Evolutionary conservation across 257 asterid genomes (phyloP).

Genomic region (Solanum clarkiae): DNA sequence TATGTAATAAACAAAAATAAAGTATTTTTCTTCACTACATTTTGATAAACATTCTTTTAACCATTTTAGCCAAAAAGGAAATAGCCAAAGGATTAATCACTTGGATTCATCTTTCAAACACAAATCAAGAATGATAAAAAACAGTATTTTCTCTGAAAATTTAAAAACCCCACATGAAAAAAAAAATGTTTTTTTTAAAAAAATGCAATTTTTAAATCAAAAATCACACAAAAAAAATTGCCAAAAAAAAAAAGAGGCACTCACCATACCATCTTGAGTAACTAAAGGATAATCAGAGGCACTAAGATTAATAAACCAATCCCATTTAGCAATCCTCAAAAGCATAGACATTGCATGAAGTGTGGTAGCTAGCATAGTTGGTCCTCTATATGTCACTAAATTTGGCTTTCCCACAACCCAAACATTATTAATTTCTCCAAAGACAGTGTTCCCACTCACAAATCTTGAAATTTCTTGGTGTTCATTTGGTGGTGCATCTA

Average conservation of each 20-base stretch:
- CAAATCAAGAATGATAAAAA: neutral
- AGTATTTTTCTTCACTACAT: neutral
- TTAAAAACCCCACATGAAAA: neutral
- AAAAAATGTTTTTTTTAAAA: neutral
- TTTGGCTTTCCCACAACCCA: constrained; percentile 63
- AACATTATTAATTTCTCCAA: constrained; percentile 56
- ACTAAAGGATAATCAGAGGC: constrained; percentile 87
- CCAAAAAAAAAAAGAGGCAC: constrained; percentile 8
- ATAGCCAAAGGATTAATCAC: neutral
- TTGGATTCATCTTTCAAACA: neutral
- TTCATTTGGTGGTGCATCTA: constrained; percentile 49
- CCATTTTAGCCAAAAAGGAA: neutral
- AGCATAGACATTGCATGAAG: constrained; percentile 71
- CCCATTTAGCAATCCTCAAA: constrained; percentile 60
- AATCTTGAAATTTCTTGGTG: constrained; percentile 58
- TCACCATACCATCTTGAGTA: constrained; percentile 99
- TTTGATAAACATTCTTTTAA: neutral
- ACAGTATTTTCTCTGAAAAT: neutral
- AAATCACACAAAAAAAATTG: neutral
- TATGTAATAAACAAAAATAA: neutral
- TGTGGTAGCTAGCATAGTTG: constrained; percentile 85
- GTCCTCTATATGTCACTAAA: constrained; percentile 80
- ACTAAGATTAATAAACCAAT: constrained; percentile 90
- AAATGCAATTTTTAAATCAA: neutral
- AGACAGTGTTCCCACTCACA: constrained; percentile 36